Percentiles rank a stretch among this genome's conserved stretches.
Conservation (phyloP, 306 rosid genomes). For the Cicer bijugum region DNA sequence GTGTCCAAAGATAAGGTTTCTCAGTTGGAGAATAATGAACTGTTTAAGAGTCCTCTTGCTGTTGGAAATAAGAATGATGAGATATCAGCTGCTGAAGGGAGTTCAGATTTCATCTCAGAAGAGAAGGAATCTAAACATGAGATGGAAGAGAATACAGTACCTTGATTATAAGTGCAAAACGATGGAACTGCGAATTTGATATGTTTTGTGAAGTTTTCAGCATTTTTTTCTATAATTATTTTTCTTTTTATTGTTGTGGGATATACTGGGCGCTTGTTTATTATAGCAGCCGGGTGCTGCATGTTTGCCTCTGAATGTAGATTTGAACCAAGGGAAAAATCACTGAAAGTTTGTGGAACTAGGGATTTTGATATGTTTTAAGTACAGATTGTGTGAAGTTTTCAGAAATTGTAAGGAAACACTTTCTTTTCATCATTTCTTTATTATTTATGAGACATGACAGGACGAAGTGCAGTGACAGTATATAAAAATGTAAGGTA, state of each 20-base stretch:
- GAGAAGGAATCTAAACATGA: constrained; percentile 60
- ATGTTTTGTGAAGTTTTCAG: constrained; percentile 43
- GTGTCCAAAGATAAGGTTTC: constrained; percentile 69
- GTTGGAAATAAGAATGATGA: constrained; percentile 48
- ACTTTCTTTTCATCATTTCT: constrained; percentile 5
- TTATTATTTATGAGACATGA: background rate
- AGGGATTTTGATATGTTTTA: constrained; percentile 36
- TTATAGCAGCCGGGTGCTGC: constrained; percentile 16
- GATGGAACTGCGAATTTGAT: constrained; percentile 32
- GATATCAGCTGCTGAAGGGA: constrained; percentile 59
- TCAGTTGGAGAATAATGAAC: constrained; percentile 67
- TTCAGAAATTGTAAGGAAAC: constrained; percentile 19
- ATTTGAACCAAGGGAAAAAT: constrained; percentile 24
- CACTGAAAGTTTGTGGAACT: constrained; percentile 28
- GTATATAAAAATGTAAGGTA: background rate
- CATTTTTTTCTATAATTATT: constrained; percentile 12
- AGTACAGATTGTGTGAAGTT: constrained; percentile 43
- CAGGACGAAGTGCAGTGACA: background rate
- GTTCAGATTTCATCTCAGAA: constrained; percentile 75
- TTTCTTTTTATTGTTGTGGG: constrained; percentile 33
- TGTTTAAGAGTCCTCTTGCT: constrained; percentile 56
- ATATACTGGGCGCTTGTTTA: constrained; percentile 47
- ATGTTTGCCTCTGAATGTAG: constrained; percentile 25
- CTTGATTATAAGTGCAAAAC: constrained; percentile 38
- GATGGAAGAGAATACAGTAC: constrained; percentile 47